phyloP scores from a whole-genome alignment of 176 grass and related monocot genomes.

The Pontederia crassipes region DNA sequence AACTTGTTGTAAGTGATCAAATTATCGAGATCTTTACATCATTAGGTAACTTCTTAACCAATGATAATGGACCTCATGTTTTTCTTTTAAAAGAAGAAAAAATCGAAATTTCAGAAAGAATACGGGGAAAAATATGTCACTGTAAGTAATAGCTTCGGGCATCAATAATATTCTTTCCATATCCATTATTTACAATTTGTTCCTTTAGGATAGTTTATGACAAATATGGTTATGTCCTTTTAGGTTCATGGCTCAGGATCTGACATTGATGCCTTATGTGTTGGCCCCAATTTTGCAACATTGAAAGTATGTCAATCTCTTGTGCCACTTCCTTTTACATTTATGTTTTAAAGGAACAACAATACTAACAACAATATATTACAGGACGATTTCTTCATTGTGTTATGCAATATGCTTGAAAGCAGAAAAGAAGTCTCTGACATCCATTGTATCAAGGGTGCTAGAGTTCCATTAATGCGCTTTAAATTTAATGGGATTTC shows the following conservation, averaged over 20 bases:
- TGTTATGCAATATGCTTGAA: constrained; percentile 45
- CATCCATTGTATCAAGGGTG: constrained; percentile 39
- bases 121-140: too few species aligned
- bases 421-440: constrained; percentile 38
- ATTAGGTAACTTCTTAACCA: too few species aligned
- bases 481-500: constrained; percentile 44
- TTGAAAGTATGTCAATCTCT: constrained; percentile 40
- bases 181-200: not conserved
- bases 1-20: too few species aligned
- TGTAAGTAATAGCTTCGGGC: too few species aligned
- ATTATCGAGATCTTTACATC: too few species aligned
- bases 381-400: constrained; percentile 54
- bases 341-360: constrained; percentile 8
- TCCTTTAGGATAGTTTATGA: not conserved
- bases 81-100: too few species aligned
- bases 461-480: constrained; percentile 63
- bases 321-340: not conserved
- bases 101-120: too few species aligned
- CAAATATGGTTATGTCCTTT: not conserved
- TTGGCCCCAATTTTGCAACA: constrained; percentile 48
- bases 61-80: too few species aligned
- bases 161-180: too few species aligned
- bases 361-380: not conserved
- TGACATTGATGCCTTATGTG: constrained; percentile 57
- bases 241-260: constrained; percentile 67